phyloP scores from a whole-genome alignment of 441 rosid species.

The Populus hybrid region DNA sequence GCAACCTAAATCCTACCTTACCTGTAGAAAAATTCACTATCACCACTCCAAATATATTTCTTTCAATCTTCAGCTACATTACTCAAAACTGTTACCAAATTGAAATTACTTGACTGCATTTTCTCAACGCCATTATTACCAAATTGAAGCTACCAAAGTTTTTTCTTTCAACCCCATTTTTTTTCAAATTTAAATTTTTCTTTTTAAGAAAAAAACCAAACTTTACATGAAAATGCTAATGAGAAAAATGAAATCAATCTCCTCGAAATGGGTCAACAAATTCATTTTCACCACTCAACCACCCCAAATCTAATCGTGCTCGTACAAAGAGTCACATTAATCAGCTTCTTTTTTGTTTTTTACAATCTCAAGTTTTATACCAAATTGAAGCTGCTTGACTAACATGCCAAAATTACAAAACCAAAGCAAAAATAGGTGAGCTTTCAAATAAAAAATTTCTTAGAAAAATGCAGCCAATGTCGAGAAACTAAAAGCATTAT shows the following conservation, averaged over 20 bases:
- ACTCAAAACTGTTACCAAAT: neutral
- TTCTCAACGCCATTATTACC: neutral
- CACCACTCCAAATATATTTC: neutral
- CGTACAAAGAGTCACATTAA: neutral
- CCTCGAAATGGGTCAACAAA: neutral
- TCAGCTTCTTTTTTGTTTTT: neutral
- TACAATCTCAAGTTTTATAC: neutral
- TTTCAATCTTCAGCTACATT: neutral
- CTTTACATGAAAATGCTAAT: neutral
- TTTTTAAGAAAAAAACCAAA: too few relatives aligned
- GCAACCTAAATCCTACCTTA: slow-evolving; percentile 19
- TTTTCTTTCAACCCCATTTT: neutral
- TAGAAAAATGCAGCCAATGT: neutral
- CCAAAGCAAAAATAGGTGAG: neutral
- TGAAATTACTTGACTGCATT: neutral
- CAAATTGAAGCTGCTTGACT: neutral
- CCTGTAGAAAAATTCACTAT: neutral
- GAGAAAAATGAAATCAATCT: neutral
- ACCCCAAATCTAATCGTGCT: neutral
- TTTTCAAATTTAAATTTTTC: too few relatives aligned
- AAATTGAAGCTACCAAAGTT: too few relatives aligned
- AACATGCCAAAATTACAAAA: neutral
- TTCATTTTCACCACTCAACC: neutral
- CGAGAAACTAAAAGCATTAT: neutral
- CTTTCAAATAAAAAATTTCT: neutral